Percentiles rank a stretch among this genome's conserved stretches.
These are phyloP conservation scores for Bromus sterilis DNA, from an alignment of 176 grass and related monocot species.

Conservation along the genomic window DNA sequence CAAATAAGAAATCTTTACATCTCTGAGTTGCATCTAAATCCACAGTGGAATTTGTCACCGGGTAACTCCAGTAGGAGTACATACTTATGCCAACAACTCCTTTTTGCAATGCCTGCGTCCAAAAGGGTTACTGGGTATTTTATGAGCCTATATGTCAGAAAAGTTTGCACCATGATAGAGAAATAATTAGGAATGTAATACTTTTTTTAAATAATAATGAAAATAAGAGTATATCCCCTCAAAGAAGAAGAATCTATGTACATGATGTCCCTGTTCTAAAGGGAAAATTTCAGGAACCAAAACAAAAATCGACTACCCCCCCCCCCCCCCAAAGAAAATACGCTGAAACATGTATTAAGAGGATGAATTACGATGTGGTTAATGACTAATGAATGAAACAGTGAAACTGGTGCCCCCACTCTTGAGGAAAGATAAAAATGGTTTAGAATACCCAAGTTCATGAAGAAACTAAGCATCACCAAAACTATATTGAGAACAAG, in stretches of 20 bases:
- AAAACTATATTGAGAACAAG: background rate
- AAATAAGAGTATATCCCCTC: too few relatives aligned
- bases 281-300: background rate
- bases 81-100: conserved; percentile 46
- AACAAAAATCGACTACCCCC: background rate
- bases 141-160: conserved; percentile 25
- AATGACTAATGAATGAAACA: background rate
- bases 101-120: conserved; percentile 26
- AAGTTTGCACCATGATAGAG: background rate
- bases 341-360: background rate
- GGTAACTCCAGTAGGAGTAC: conserved; percentile 44
- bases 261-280: background rate
- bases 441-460: background rate
- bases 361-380: background rate
- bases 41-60: conserved; percentile 28
- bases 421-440: background rate
- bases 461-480: background rate
- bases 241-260: background rate
- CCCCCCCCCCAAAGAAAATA: background rate
- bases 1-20: conserved; percentile 9
- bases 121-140: background rate
- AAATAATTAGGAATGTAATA: too few relatives aligned
- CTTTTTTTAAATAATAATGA: too few relatives aligned
- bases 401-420: background rate
- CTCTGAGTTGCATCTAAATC: conserved; percentile 42